Evolutionary conservation across 2,329 filamentous ascomycete genomes (phyloP).

Genomic region (Zasmidium angulare): DNA sequence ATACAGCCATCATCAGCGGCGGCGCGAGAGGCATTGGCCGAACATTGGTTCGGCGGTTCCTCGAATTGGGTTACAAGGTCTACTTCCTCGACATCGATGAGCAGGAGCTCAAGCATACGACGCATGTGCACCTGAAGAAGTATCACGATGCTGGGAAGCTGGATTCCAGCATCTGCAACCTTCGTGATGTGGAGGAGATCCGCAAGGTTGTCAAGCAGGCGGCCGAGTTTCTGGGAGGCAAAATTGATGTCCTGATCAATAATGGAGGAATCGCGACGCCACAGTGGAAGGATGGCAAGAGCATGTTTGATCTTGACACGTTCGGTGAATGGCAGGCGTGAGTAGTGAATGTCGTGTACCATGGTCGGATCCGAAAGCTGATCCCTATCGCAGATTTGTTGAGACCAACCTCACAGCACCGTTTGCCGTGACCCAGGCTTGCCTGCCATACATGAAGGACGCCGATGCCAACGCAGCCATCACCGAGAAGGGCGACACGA

Average conservation of each 20-base stretch:
- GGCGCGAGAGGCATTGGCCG: conserved; percentile 38
- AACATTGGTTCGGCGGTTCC: conserved; percentile 36
- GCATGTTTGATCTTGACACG: conserved; percentile 35
- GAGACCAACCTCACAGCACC: conserved; percentile 42
- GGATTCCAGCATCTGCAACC: conserved; percentile 30
- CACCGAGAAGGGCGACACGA: conserved; percentile 14
- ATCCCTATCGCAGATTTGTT: conserved; percentile 28
- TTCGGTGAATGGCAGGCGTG: conserved; percentile 38
- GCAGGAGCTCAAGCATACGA: conserved; percentile 38
- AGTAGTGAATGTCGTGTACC: too few species aligned
- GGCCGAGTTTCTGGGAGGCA: conserved; percentile 33
- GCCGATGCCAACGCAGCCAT: conserved; percentile 12
- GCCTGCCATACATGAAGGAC: conserved; percentile 31
- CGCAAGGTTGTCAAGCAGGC: conserved; percentile 31
- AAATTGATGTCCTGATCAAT: conserved; percentile 41
- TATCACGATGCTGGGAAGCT: conserved; percentile 22
- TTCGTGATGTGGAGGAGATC: conserved; percentile 36
- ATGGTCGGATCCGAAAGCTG: too few species aligned
- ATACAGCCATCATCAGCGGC: conserved; percentile 31
- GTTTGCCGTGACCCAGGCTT: conserved; percentile 31
- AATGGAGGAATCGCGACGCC: conserved; percentile 40
- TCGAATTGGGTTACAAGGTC: conserved; percentile 39
- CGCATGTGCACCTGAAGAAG: conserved; percentile 28
- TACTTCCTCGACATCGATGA: conserved; percentile 42
- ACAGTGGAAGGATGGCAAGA: conserved; percentile 33